Percentiles rank a stretch among this genome's conserved stretches.
phyloP scores from a whole-genome alignment of 768 basidiomycete genomes.

The Multifurca ochricompacta region DNA sequence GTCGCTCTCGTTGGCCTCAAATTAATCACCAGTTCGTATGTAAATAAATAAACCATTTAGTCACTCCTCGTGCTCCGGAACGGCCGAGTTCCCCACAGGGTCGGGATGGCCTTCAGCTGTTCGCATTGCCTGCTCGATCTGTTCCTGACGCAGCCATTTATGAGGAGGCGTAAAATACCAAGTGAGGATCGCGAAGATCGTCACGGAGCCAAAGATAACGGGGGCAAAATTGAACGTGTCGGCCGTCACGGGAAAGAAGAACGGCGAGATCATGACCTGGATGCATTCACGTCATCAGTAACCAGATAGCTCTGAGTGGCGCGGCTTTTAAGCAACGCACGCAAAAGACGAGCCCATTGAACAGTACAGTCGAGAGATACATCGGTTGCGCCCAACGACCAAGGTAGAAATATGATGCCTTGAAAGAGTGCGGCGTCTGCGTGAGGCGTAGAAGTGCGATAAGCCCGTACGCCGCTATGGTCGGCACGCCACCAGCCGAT shows the following conservation, averaged over 20 bases:
- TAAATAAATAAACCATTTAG: too few relatives aligned
- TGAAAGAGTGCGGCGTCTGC: conserved; percentile 73
- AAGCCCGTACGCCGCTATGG: conserved; percentile 81
- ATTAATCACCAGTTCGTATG: too few relatives aligned
- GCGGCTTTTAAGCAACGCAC: conserved; percentile 35
- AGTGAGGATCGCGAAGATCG: conserved; percentile 64
- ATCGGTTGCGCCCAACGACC: conserved; percentile 61
- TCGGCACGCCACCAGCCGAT: conserved; percentile 79
- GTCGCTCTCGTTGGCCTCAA: too few relatives aligned
- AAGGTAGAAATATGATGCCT: conserved; percentile 62
- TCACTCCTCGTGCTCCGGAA: neutral
- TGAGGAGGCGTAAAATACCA: conserved; percentile 78
- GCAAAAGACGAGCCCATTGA: conserved; percentile 68
- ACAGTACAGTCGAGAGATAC: conserved; percentile 58
- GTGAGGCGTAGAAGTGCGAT: conserved; percentile 69
- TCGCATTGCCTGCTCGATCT: conserved; percentile 43
- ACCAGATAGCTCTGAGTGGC: conserved; percentile 1
- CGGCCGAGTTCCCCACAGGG: neutral
- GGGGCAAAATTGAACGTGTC: conserved; percentile 77
- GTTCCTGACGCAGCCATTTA: conserved; percentile 69
- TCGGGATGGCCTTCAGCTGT: conserved; percentile 18
- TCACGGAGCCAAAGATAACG: conserved; percentile 73
- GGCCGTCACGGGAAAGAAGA: conserved; percentile 74
- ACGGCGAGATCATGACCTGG: conserved; percentile 79
- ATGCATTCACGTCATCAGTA: conserved; percentile 5